Evolutionary conservation across 768 basidiomycete genomes (phyloP), one percentile per base, ranked within the genome.

Genomic region (Lanmaoa pseudosensibilis): DNA sequence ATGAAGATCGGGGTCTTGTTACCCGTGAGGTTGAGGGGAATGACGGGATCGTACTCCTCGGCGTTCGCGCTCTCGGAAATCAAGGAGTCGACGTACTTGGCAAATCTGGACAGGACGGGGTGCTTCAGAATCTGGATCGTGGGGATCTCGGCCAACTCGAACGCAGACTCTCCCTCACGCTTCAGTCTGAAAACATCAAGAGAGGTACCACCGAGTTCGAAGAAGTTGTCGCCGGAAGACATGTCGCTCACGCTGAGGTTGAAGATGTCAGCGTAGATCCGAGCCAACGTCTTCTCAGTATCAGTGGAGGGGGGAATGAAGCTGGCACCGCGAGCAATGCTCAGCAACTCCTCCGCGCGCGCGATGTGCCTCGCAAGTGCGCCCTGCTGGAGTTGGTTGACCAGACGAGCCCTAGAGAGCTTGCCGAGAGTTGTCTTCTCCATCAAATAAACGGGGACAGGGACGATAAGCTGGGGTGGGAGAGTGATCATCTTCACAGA

Each of bases 391-490:
- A 77, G 76, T 4, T 70, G 68, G 30, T 65, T 68, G 13, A 71
- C 51, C 18, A 79, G 72, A 46, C 69, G 66, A 19, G 76, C 67
- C 12, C 72, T 69, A 5, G 77, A 78, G n/a, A 79, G 69, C 50
- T 79, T 79, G n/a, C 77, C 77, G 5, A 79, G 69, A 0, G 78
- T 75, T 0, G 77, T 77, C 61, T 75, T 78, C 53, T 75, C 73
- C 65, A 77, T 76, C 19, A 65, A 65, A 19, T 67, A 62, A 3
- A 62, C 55, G 6, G 76, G 72, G 3, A 50, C 19, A 6, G 49
- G 49, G 27, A 50, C 9, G 19, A 50, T 39, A 38, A 39, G 38
- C n/a, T 50, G 49, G 15, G 49, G 38, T 15, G 49, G 49, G 5
- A 50, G 49, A 7, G 49, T 50, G n/a, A 52, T 70, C 70, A 71